Base-by-base conservation (phyloP, 805 yeast genomes). In the Suhomyces sp. region DNA sequence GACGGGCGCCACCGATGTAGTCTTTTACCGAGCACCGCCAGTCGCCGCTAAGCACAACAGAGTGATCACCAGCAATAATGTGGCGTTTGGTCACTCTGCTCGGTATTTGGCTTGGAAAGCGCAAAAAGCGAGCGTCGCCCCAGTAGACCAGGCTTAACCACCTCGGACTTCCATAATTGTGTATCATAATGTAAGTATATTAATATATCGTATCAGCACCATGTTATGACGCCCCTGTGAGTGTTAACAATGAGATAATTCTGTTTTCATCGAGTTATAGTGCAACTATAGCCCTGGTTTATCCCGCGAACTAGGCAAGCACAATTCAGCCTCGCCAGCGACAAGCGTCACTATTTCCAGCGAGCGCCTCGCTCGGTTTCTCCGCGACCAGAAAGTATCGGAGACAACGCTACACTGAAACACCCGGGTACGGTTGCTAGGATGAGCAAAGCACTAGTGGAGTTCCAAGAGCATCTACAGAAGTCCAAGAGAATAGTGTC, bases 11-110 rank as follows among this genome's bases (percentile, higher is more conserved):
- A 15, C 47, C 17, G 57, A 54, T 36, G 60, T 82, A 13, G 64
- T 87, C 15, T 87, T 91, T 88, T 86, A 82, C 65, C 77, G 86
- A 60, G 82, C 88, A 0, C 87, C 91, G 2, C 88, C 90, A 24
- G 71, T 80, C 9, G 70, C 75, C 29, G 63, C 81, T 9, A 31
- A 52, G 12, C 57, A 55, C 13, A 59, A 59, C 27, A 49, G 57
- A 51, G 54, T 59, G 33, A 51, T 60, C 26, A 60, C 67, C 70
- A 82, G n/a, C 76, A 54, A 48, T 31, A 41, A 47, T 3, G 57
- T 67, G 26, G 79, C 79, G 36, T 64, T 85, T 36, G 90, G 96
- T 5, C 96, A 90, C 62, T 81, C 88, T 49, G 89, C 90, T 2
- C 77, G 78, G 61, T 91, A 88, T 63, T 67, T 90, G 64, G 88